These are phyloP conservation scores for Herpetomonas muscarum DNA, from an alignment of 208 protist genomes.

Conservation along the genomic window DNA sequence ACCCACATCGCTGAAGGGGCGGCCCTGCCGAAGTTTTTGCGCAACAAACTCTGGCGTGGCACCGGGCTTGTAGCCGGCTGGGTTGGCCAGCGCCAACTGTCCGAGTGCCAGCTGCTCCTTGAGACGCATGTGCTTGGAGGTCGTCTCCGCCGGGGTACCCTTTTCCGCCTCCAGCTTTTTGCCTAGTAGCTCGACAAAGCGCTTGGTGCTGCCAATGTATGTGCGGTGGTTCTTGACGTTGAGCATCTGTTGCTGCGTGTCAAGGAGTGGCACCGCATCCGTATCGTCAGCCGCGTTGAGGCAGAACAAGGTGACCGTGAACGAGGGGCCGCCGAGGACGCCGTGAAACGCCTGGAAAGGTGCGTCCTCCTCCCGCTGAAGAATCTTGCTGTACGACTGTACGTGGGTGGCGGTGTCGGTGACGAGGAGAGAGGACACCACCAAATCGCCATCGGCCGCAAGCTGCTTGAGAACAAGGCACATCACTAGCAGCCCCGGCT, in stretches of 20 bases:
- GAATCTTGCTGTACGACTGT: constrained; percentile 25
- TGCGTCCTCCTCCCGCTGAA: constrained; percentile 25
- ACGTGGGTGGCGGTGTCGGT: constrained; percentile 28
- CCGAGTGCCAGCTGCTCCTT: background rate
- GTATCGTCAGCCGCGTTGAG: constrained; percentile 23
- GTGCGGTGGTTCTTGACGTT: constrained; percentile 39
- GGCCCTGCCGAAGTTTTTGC: too few relatives aligned
- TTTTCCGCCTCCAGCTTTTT: constrained; percentile 24
- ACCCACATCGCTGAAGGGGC: too few relatives aligned
- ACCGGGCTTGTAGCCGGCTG: constrained; percentile 3
- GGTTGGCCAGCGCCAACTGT: constrained; percentile 5
- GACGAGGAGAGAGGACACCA: constrained; percentile 62
- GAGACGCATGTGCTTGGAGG: background rate
- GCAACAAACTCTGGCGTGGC: background rate
- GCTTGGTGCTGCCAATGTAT: constrained; percentile 35
- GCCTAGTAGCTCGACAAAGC: constrained; percentile 41
- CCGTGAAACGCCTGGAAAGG: constrained; percentile 46
- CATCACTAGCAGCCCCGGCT: constrained; percentile 36
- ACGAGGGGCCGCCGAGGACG: constrained; percentile 41
- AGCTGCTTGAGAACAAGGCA: constrained; percentile 56
- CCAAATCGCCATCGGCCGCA: constrained; percentile 30
- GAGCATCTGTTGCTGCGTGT: constrained; percentile 43
- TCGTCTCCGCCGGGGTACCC: background rate
- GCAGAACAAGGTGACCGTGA: constrained; percentile 46
- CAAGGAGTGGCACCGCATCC: constrained; percentile 34